A percentile compares a stretch with the other conserved stretches of the same genome.
Conservation (phyloP, 2,329 filamentous ascomycete species). For the Biscogniauxia mediterranea region DNA sequence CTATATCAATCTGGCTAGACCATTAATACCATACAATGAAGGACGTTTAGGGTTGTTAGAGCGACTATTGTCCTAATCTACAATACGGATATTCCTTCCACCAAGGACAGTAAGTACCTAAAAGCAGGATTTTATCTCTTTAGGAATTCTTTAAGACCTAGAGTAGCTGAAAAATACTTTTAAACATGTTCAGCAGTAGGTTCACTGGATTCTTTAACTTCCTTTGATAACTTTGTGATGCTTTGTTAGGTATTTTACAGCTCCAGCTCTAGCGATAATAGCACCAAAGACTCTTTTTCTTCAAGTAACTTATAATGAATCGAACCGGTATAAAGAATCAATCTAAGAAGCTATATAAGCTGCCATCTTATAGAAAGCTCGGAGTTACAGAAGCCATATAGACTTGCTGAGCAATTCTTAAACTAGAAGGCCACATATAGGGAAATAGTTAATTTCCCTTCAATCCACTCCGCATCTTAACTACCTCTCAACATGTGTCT, state of each 20-base stretch:
- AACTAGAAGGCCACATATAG: background rate
- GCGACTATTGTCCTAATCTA: too few species aligned
- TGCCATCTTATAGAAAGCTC: background rate
- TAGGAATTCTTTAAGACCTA: too few species aligned
- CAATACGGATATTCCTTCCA: too few species aligned
- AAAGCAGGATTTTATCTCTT: too few species aligned
- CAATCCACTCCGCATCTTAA: background rate
- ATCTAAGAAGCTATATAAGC: background rate
- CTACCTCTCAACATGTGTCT: constrained; percentile 22
- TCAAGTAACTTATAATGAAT: background rate
- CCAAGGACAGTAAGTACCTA: too few species aligned
- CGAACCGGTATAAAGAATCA: background rate
- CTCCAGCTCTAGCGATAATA: background rate
- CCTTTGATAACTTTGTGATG: background rate
- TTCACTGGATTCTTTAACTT: background rate
- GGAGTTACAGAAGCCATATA: background rate
- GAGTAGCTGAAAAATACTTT: too few species aligned
- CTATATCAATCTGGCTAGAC: too few species aligned
- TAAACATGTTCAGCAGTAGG: too few species aligned
- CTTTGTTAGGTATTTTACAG: background rate
- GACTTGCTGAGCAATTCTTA: background rate
- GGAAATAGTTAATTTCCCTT: background rate
- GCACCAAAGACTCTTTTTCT: background rate
- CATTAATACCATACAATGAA: too few species aligned
- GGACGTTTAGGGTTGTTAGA: too few species aligned